Percentiles rank a stretch among this genome's conserved stretches.
Conservation (phyloP, 139 green algal species). For the Chlorella sp. region DNA sequence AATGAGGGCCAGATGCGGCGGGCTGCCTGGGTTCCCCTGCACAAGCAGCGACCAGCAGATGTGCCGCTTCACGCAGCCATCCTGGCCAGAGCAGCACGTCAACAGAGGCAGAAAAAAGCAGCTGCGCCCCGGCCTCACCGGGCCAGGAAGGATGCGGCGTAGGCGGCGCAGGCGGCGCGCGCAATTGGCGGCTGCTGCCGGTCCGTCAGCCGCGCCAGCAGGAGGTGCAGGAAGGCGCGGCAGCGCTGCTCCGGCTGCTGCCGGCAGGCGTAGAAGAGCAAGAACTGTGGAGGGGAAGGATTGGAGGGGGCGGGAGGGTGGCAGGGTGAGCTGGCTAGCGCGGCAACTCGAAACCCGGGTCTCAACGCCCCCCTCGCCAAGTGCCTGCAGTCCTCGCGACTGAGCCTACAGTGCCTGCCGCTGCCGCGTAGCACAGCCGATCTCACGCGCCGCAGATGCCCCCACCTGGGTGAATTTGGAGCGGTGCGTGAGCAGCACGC, state of each 20-base stretch:
- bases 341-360: background rate
- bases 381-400: too few relatives aligned
- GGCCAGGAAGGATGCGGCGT: constrained; percentile 89
- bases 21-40: too few relatives aligned
- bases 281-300: constrained; percentile 42
- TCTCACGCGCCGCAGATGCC: background rate
- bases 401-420: too few relatives aligned
- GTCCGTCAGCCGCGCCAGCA: constrained; percentile 66
- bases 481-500: constrained; percentile 81
- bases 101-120: too few relatives aligned
- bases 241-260: constrained; percentile 54
- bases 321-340: background rate
- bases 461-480: constrained; percentile 93
- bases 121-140: too few relatives aligned
- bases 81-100: too few relatives aligned
- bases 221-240: constrained; percentile 56
- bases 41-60: too few relatives aligned
- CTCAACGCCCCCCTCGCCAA: too few relatives aligned
- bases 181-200: constrained; percentile 63
- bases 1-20: too few relatives aligned
- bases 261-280: constrained; percentile 74
- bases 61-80: too few relatives aligned
- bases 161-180: constrained; percentile 77
- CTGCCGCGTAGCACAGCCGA: background rate
- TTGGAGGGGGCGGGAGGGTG: too few relatives aligned